phyloP scores from a whole-genome alignment of 306 rosid species.

The Cicer cuneatum region DNA sequence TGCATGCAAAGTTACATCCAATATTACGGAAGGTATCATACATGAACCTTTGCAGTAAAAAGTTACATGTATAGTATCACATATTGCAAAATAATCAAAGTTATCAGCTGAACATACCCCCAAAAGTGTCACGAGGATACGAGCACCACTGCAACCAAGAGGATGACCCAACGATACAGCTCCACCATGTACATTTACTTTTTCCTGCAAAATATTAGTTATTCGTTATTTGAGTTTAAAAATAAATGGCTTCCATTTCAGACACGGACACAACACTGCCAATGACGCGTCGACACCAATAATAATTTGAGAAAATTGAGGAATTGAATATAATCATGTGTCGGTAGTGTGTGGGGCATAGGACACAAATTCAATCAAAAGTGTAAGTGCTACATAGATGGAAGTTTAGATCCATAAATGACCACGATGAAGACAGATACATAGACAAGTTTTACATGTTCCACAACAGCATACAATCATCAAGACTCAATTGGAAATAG shows the following conservation, averaged over 20 bases:
- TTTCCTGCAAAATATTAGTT: constrained; percentile 60
- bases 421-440: neutral
- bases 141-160: constrained; percentile 99
- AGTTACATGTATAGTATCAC: constrained; percentile 1
- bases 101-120: constrained; percentile 64
- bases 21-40: neutral
- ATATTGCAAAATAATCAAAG: constrained; percentile 11
- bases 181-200: constrained; percentile 93
- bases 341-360: too few relatives aligned
- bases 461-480: constrained; percentile 11
- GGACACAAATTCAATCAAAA: too few relatives aligned
- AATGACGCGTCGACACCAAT: too few relatives aligned
- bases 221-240: constrained; percentile 14
- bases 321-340: too few relatives aligned
- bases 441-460: constrained; percentile 22
- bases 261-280: too few relatives aligned
- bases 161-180: constrained; percentile 98
- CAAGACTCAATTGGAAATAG: constrained; percentile 32
- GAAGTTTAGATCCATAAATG: constrained; percentile 7
- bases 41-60: neutral
- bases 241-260: too few relatives aligned
- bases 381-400: too few relatives aligned
- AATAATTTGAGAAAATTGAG: too few relatives aligned
- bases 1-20: constrained; percentile 37
- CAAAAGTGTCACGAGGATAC: constrained; percentile 90